Evolutionary conservation across 768 basidiomycete genomes (phyloP).

Genomic region (Sporobolomyces phaffii): DNA sequence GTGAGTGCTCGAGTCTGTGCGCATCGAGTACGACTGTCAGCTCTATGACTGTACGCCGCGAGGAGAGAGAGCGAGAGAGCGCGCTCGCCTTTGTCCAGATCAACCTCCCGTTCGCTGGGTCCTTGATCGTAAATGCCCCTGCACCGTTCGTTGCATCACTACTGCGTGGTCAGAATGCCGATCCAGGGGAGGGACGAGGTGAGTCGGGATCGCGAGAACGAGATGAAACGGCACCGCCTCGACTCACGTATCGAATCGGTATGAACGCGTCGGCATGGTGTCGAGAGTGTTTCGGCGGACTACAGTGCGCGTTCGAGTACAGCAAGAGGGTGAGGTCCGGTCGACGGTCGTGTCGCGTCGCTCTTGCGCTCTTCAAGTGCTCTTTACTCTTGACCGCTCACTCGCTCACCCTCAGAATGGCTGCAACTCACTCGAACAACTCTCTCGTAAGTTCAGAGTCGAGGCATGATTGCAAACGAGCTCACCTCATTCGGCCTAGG

Average conservation of each 20-base stretch:
- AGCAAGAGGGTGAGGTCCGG: too few relatives aligned
- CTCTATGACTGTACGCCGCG: too few relatives aligned
- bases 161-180: neutral
- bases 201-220: neutral
- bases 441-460: too few relatives aligned
- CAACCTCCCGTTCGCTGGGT: neutral
- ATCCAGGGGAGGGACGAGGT: neutral
- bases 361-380: too few relatives aligned
- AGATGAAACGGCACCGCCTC: neutral
- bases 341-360: too few relatives aligned
- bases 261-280: neutral
- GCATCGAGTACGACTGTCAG: neutral
- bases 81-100: slow-evolving; percentile 22
- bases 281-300: too few relatives aligned
- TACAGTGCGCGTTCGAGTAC: too few relatives aligned
- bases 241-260: neutral
- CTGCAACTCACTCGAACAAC: too few relatives aligned
- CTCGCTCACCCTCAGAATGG: too few relatives aligned
- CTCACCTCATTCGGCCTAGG: neutral
- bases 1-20: slow-evolving; percentile 13
- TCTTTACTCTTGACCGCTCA: too few relatives aligned
- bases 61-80: too few relatives aligned
- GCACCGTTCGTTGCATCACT: neutral
- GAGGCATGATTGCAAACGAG: too few relatives aligned
- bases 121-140: slow-evolving; percentile 3